Percentiles rank a stretch among this genome's conserved stretches.
Evolutionary conservation across 208 protist genomes (phyloP).

Genomic region (Trypanosoma boissoni): DNA sequence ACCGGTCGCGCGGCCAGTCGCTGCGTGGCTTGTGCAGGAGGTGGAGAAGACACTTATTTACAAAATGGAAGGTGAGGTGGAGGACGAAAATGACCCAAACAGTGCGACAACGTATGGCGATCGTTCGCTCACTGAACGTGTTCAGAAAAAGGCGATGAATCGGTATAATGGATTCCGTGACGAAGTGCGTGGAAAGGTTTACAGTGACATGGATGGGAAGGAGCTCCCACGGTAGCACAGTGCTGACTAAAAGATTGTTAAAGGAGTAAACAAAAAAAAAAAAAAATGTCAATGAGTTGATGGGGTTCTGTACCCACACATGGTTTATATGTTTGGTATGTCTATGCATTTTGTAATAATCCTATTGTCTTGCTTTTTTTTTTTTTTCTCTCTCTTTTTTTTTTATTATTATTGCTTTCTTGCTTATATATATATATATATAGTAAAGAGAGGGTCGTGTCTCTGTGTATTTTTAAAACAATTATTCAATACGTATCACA

Average conservation of each 20-base stretch:
- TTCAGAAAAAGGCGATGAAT: conserved; percentile 92
- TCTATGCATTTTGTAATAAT: conserved; percentile 7
- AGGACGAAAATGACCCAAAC: conserved; percentile 90
- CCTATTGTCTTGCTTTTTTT: neutral
- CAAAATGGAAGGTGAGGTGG: conserved; percentile 83
- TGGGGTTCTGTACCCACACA: neutral
- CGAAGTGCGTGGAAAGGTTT: conserved; percentile 76
- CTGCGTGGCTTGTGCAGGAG: conserved; percentile 68
- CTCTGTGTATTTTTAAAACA: conserved; percentile 7
- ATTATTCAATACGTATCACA: no score
- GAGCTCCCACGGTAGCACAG: conserved; percentile 68
- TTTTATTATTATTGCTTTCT: neutral
- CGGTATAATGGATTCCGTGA: conserved; percentile 81
- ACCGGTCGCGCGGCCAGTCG: conserved; percentile 50
- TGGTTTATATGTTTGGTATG: conserved; percentile 12
- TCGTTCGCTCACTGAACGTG: conserved; percentile 68
- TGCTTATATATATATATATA: neutral
- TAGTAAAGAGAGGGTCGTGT: neutral
- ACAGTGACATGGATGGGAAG: conserved; percentile 68
- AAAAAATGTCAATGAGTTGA: conserved; percentile 1
- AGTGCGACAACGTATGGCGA: conserved; percentile 84
- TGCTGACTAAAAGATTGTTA: neutral
- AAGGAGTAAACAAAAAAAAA: neutral
- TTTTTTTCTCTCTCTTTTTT: conserved; percentile 5
- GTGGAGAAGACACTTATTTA: conserved; percentile 77